These are phyloP conservation scores for Neovahlkampfia damariscottae DNA, from an alignment of 78 protist genomes.

Conservation along the genomic window DNA sequence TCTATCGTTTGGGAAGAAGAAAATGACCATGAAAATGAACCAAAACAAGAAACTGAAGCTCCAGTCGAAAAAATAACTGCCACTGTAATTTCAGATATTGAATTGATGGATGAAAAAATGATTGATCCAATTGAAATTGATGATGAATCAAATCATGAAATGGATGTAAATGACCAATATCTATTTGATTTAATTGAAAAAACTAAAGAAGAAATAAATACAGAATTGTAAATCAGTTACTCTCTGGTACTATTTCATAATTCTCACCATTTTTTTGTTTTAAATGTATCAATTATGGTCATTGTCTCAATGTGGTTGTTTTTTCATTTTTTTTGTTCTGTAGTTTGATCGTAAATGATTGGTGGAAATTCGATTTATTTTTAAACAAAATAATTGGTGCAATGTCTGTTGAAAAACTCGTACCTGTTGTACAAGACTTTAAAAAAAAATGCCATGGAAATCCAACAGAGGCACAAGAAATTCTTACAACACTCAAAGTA, in stretches of 20 bases:
- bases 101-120: no score
- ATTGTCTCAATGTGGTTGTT: not conserved
- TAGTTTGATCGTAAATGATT: not conserved
- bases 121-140: no score
- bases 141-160: no score
- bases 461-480: not conserved
- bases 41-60: no score
- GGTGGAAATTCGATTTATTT: not conserved
- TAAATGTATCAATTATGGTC: not conserved
- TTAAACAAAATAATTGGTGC: not conserved
- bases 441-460: not conserved
- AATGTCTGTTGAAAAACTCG: not conserved
- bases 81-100: no score
- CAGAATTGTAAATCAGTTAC: not conserved
- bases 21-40: no score
- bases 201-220: not conserved
- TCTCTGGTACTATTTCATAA: not conserved
- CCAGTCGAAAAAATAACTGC: no score
- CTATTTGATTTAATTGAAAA: not conserved
- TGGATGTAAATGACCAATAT: no score
- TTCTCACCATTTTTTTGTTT: not conserved
- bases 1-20: no score
- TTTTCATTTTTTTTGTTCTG: not conserved
- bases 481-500: not conserved
- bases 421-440: not conserved